Conservation (phyloP, 2,329 filamentous ascomycete genomes). For the Colletotrichum eleusines region DNA sequence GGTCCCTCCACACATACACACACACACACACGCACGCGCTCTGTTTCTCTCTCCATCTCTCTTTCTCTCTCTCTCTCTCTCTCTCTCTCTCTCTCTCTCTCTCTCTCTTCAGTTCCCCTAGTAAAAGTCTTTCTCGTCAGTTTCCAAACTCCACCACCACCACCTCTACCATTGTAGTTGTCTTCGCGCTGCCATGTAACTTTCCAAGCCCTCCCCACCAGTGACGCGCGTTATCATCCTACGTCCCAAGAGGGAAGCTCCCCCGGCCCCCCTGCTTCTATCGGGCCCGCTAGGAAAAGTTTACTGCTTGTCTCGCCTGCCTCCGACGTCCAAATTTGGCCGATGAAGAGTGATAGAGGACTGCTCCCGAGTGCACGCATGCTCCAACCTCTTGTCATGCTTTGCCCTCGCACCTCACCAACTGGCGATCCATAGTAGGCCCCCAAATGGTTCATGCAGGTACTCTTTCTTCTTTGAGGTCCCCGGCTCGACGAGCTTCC, state of each 20-base stretch:
- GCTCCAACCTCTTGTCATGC: constrained; percentile 27
- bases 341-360: constrained; percentile 20
- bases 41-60: constrained; percentile 1
- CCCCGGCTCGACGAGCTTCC: constrained; percentile 22
- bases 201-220: neutral
- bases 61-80: constrained; percentile 4
- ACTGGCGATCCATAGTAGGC: constrained; percentile 34
- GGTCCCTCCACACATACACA: neutral
- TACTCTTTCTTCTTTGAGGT: constrained; percentile 37
- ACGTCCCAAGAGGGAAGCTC: constrained; percentile 22
- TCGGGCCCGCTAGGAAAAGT: constrained; percentile 29
- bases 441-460: constrained; percentile 42
- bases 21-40: neutral
- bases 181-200: constrained; percentile 16
- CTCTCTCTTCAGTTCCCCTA: constrained; percentile 12
- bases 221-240: constrained; percentile 10
- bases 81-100: constrained; percentile 12
- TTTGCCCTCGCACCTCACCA: constrained; percentile 36
- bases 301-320: constrained; percentile 32
- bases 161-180: constrained; percentile 26
- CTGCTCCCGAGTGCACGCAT: constrained; percentile 16
- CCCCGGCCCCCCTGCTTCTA: constrained; percentile 38
- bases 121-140: neutral
- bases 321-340: constrained; percentile 28
- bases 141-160: constrained; percentile 35